Evolutionary conservation across 2,329 filamentous ascomycete species (phyloP), one percentile per base, ranked within the genome.

Genomic region (Pyrenochaeta sp.): DNA sequence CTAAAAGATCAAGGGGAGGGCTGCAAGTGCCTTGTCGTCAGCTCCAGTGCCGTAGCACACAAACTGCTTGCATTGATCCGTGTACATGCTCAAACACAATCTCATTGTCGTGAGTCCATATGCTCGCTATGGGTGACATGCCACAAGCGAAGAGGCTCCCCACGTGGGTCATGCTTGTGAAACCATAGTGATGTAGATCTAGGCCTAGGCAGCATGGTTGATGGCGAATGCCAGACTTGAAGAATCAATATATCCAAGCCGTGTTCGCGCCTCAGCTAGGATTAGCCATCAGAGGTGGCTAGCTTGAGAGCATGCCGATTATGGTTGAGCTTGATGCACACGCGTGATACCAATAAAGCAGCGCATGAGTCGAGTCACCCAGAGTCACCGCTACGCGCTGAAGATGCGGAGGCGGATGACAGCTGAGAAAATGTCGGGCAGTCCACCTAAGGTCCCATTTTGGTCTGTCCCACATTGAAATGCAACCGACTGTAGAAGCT

Each of bases 231-330:
- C 39, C 39, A 41, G 7, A 30, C 21, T 27, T 12, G 2, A 21
- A 41, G n/a, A n/a, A 11, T 21, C 39, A 41, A 41, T 41, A 17
- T 40, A 41, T 41, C 18, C 39, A 21, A n/a, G 40, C 40, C 40
- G 23, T 30, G 23, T 30, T 21, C 40, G 40, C 27, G 21, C 21
- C 7, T 23, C 14, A 31, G 3, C 10, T 18, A 4, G 12, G 20
- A 15, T 30, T n/a, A 35, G 23, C 18, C 7, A 27, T 7, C 5
- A 9, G 11, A 15, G 37, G 18, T 17, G 7, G 7, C 6, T 30
- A 17, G 21, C 12, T 21, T 4, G 39, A 6, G 21, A 6, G 4
- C 11, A 9, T n/a, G n/a, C 12, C 4, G 12, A 3, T 23, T 14
- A 30, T 41, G 6, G 10, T 29, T 29, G 20, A 18, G 21, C 21